Evolutionary conservation across 2,329 filamentous ascomycete genomes (phyloP), one percentile per base, ranked within the genome.

Genomic region (Gaeumannomyces tritici): DNA sequence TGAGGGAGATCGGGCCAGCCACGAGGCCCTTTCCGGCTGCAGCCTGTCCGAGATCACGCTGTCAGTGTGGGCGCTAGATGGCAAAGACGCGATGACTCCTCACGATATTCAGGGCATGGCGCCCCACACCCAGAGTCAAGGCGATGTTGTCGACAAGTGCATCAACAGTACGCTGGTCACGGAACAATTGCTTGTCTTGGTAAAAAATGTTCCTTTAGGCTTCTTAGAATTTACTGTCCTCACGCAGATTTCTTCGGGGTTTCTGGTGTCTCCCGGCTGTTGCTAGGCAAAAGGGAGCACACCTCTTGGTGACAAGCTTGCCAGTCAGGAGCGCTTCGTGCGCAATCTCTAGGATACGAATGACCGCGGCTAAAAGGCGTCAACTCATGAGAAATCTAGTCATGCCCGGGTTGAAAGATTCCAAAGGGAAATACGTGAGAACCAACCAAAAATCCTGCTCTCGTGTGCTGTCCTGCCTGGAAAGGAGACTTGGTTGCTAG

Each of bases 171-270:
- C 73, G 70, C 71, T 95, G 91, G 60, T 79, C 86, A 26, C 80
- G 79, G 69, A 95, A 96, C 0, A 96, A 76, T 12, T 85, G 81
- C 5, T 87, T 84, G 66, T 92, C 82, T 67, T 90, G 85, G 70
- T 96, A 96, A 72, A 88, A 96, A 4, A 96, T 86, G 69, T 90
- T 89, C 65, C 90, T 93, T 64, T n/a, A 4, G n/a, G 12, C 24
- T 28, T 55, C 35, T 59, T 18, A 28, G 13, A 21, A 42, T 29
- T 26, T 12, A 27, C 13, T 8, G 35, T 35, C 12, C 24, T 21
- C 21, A 27, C 21, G 26, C 29, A 11, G 8, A 35, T 21, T 55
- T 62, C n/a, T 65, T 5, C 1, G 13, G 54, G 26, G 2, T 13
- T 15, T 4, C 33, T 15, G 11, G 33, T 4, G 33, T 35, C 33